Evolutionary conservation across 139 green algal genomes (phyloP).

Genomic region (Coccomyxa sp.): DNA sequence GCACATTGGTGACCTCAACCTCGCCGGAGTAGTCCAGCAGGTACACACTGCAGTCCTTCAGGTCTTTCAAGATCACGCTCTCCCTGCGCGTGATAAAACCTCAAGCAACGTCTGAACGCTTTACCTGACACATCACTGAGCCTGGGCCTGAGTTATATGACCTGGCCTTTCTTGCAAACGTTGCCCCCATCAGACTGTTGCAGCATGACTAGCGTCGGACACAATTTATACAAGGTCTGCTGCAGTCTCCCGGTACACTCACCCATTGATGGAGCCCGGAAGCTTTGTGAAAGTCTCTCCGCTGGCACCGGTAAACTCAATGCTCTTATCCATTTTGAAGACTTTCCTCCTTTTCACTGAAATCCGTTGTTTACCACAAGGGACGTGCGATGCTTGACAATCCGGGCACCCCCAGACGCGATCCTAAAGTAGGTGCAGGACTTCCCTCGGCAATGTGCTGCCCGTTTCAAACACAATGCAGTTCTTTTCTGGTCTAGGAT

Average conservation of each 20-base stretch:
- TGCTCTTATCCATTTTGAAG: no score
- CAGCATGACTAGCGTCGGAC: not conserved
- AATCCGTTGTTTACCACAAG: no score
- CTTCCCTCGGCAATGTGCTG: no score
- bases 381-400: no score
- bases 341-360: no score
- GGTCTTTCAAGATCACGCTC: constrained; percentile 28
- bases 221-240: not conserved
- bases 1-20: constrained; percentile 44
- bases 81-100: constrained; percentile 24
- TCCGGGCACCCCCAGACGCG: no score
- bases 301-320: constrained; percentile 26
- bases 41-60: constrained; percentile 49
- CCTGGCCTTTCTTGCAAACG: not conserved
- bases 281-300: constrained; percentile 41
- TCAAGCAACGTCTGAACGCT: not conserved
- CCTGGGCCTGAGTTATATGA: not conserved
- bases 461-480: no score
- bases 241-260: not conserved
- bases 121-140: not conserved
- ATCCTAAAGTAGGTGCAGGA: no score
- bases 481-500: no score
- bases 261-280: constrained; percentile 48
- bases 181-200: not conserved
- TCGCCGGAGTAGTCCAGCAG: constrained; percentile 49